Percentiles rank a stretch among this genome's conserved stretches.
phyloP scores from a whole-genome alignment of 1,284 basidiomycete genomes.

The Xanthoconium separans region DNA sequence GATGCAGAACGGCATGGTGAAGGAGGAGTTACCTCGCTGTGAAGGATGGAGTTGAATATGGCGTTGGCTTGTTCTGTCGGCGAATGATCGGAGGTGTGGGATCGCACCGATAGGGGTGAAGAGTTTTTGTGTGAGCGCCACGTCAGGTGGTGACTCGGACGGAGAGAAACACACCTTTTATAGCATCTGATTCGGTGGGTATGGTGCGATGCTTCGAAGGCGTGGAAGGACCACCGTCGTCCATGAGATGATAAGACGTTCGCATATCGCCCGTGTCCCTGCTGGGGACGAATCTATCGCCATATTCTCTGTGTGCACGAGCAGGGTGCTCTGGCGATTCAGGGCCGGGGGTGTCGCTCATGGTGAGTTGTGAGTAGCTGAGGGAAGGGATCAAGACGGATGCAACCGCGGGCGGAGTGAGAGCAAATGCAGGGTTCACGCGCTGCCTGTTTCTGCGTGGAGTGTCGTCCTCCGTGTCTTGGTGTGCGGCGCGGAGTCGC shows the following conservation, averaged over 20 bases:
- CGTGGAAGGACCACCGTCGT: conserved; percentile 63
- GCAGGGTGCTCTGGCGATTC: conserved; percentile 50
- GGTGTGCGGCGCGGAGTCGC: conserved; percentile 65
- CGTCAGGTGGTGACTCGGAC: background rate
- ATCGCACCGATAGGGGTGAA: conserved; percentile 5
- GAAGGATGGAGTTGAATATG: conserved; percentile 70
- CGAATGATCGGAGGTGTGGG: background rate
- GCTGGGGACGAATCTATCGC: conserved; percentile 75
- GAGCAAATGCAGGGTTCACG: conserved; percentile 45
- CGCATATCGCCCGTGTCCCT: conserved; percentile 72
- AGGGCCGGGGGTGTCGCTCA: conserved; percentile 54
- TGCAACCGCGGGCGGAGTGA: conserved; percentile 18
- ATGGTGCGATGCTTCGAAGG: conserved; percentile 71
- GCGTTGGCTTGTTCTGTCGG: conserved; percentile 73
- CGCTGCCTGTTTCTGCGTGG: conserved; percentile 52
- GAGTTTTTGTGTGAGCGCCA: background rate
- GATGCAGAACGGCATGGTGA: conserved; percentile 59
- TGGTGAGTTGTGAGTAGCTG: conserved; percentile 50
- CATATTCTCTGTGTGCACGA: conserved; percentile 53
- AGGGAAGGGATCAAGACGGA: conserved; percentile 52
- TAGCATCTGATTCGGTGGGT: conserved; percentile 74
- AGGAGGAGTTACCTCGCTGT: conserved; percentile 72
- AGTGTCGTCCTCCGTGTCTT: conserved; percentile 52
- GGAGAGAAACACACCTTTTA: conserved; percentile 52
- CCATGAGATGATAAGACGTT: conserved; percentile 74